Evolutionary conservation across 1,284 basidiomycete species (phyloP).

Genomic region (Athelia psychrophila): DNA sequence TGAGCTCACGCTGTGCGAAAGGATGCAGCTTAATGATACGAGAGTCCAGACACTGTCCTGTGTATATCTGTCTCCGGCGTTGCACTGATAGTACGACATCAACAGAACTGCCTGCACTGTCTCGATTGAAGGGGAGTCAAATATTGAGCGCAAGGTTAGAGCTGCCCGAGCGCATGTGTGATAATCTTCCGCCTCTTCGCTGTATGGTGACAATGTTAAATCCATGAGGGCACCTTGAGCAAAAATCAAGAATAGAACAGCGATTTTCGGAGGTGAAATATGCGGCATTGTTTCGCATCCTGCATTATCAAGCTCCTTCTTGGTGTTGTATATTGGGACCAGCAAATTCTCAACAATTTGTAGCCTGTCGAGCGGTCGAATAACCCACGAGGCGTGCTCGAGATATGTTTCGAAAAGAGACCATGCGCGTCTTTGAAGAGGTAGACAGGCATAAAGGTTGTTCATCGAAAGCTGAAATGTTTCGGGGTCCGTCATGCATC

Average conservation of each 20-base stretch:
- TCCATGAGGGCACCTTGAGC: conserved; percentile 15
- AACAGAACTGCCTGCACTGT: conserved; percentile 13
- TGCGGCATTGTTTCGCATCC: conserved; percentile 7
- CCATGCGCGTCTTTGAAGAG: conserved; percentile 56
- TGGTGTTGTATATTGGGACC: conserved; percentile 52
- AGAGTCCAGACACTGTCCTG: conserved; percentile 33
- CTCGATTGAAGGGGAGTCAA: conserved; percentile 5
- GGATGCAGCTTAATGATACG: conserved; percentile 25
- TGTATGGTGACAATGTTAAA: conserved; percentile 12
- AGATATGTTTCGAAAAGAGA: conserved; percentile 65
- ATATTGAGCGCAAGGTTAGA: conserved; percentile 7
- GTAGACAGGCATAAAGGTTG: conserved; percentile 44
- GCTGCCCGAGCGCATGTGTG: conserved; percentile 13
- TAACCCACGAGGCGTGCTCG: conserved; percentile 60
- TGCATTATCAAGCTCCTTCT: conserved; percentile 38
- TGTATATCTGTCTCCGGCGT: conserved; percentile 17
- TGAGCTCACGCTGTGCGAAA: conserved; percentile 31
- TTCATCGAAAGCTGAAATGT: conserved; percentile 34
- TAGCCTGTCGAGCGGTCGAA: conserved; percentile 58
- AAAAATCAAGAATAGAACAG: conserved; percentile 15
- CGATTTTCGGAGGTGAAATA: conserved; percentile 25
- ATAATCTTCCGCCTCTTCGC: conserved; percentile 14
- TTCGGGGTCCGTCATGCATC: conserved; percentile 26
- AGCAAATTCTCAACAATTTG: conserved; percentile 65
- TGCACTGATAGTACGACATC: conserved; percentile 11